Evolutionary conservation across 305 asterid species (phyloP), one percentile per base, ranked within the genome.

Genomic region (Fraxinus greggii): DNA sequence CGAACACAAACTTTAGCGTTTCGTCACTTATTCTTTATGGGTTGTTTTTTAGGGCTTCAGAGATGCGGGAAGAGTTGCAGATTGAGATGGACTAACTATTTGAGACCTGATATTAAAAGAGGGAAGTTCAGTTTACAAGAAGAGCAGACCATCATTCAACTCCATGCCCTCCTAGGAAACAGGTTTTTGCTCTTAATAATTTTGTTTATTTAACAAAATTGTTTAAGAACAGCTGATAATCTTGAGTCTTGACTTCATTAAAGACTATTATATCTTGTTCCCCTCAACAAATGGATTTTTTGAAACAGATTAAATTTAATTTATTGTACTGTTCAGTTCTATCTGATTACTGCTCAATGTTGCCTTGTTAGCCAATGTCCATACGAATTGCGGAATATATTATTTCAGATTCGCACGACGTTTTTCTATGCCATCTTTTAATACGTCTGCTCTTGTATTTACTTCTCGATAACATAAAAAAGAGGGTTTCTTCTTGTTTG

Each of bases 41-140:
- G 69, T 77, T 63, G 3, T 51, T 31, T 28, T 7, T 6, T 65
- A 95, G 98, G 96, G 79, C 92, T 95, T 76, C 96, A 92, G 84
- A 90, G 98, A 82, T 94, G 98, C 79, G 98, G 98, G 17, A 94
- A 94, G 86, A 94, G 98, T 83, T 94, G 98, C 87, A 89, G 97
- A 83, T 75, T 94, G 80, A 88, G 98, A 83, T 94, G 98, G 98
- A 92, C 97, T 4, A 94, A 94, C 84, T 94, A 94, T 79, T 81
- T 94, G 83, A 92, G 98, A 79, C 97, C 98, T 1, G 98, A 92
- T 85, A 94, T 94, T 76, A 94, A 94, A 89, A 91, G 98, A 84
- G 98, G 98, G 61, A 93, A 94, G 78, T 93, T 94, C 90, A 93
- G 92, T 79, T 87, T 91, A 81, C 98, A 95, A 63, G 98, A 95